Conservation (phyloP, 2,329 filamentous ascomycete species). For the Monosporascus sp. region DNA sequence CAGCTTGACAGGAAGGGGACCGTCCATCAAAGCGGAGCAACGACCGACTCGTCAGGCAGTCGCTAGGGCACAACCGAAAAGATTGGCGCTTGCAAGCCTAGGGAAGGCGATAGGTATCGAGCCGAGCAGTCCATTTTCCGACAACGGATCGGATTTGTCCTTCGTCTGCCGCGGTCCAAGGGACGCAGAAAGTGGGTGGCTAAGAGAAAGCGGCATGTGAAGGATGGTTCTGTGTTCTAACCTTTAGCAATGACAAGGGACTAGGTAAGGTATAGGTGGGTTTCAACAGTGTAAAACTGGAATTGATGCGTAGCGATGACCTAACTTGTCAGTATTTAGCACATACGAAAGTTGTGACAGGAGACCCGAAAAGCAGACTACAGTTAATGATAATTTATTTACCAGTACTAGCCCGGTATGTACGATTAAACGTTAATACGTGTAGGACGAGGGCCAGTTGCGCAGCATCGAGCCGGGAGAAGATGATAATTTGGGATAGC, state of each 20-base stretch:
- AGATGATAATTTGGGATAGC: neutral
- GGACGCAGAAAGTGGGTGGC: no score
- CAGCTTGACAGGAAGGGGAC: neutral
- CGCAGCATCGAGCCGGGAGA: neutral
- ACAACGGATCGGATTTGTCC: slow-evolving; percentile 9
- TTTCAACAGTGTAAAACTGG: neutral
- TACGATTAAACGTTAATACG: neutral
- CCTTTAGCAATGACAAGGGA: no score
- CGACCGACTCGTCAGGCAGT: neutral
- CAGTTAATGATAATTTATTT: no score
- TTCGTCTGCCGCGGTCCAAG: slow-evolving; percentile 10
- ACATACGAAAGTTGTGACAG: no score
- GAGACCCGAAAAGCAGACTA: no score
- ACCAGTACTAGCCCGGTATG: neutral
- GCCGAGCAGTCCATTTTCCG: neutral
- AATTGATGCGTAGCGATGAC: neutral
- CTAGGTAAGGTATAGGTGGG: no score
- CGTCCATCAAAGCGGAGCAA: neutral
- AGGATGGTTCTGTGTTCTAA: no score
- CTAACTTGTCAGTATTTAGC: neutral
- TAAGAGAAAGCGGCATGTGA: no score
- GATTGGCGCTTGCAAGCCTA: neutral
- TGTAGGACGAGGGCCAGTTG: no score
- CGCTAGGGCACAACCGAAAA: neutral
- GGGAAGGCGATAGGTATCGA: neutral